phyloP scores from a whole-genome alignment of 1,284 basidiomycete genomes.

The Trichosporon sp. region DNA sequence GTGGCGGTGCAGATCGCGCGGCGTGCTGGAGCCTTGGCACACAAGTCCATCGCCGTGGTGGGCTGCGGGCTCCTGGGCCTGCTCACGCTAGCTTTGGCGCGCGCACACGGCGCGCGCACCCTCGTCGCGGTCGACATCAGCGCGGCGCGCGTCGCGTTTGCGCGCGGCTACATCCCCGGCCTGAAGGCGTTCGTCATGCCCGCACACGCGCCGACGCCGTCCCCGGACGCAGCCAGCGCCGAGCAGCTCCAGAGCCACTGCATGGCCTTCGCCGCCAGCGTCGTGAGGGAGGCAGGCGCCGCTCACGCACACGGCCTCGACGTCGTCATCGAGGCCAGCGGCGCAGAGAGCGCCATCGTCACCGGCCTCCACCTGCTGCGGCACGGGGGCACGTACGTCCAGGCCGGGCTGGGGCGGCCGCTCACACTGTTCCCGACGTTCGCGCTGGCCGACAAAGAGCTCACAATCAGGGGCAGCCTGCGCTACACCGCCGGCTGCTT shows the following conservation, averaged over 20 bases:
- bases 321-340: slow-evolving; percentile 57
- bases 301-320: slow-evolving; percentile 52
- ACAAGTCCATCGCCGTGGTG: slow-evolving; percentile 69
- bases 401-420: slow-evolving; percentile 28
- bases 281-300: slow-evolving; percentile 53
- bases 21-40: slow-evolving; percentile 31
- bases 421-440: slow-evolving; percentile 27
- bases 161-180: slow-evolving; percentile 68
- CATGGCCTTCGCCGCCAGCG: not conserved
- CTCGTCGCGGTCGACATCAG: slow-evolving; percentile 64
- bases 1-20: slow-evolving; percentile 67
- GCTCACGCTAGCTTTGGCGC: slow-evolving; percentile 83
- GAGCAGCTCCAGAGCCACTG: not conserved
- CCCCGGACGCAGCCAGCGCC: not conserved
- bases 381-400: slow-evolving; percentile 52
- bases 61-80: slow-evolving; percentile 87
- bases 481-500: slow-evolving; percentile 36
- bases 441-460: slow-evolving; percentile 57
- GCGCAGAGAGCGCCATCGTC: slow-evolving; percentile 60
- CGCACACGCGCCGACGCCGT: not conserved
- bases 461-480: slow-evolving; percentile 57
- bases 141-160: slow-evolving; percentile 69
- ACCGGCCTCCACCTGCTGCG: slow-evolving; percentile 56
- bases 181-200: slow-evolving; percentile 2
- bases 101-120: slow-evolving; percentile 71